Conservation (phyloP, 441 rosid species). For the Gossypium aridum region DNA sequence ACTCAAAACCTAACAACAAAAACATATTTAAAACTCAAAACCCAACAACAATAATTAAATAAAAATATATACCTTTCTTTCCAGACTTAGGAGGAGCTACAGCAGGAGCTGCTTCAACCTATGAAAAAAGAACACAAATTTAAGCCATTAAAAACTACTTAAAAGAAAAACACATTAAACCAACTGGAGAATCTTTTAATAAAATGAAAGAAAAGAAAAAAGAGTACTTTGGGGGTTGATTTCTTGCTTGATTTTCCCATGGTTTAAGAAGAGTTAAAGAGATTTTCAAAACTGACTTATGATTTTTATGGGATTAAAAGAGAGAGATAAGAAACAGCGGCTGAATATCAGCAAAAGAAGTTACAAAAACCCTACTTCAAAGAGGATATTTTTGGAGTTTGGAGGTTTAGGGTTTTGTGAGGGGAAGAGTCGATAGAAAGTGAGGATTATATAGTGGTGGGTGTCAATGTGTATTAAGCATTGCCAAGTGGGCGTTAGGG, state of each 20-base stretch:
- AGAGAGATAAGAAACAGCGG: not conserved
- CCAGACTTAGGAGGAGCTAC: slow-evolving; percentile 2
- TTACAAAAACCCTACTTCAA: slow-evolving; percentile 1
- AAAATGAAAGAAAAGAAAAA: not conserved
- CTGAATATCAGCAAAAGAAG: not conserved
- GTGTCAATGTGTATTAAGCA: not conserved
- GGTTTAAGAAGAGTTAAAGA: not conserved
- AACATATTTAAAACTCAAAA: not conserved
- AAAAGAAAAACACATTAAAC: not conserved
- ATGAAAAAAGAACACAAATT: not conserved
- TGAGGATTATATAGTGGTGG: not conserved
- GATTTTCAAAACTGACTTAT: not conserved
- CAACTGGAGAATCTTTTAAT: too few species aligned
- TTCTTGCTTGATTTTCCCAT: slow-evolving; percentile 17
- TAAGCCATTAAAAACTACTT: not conserved
- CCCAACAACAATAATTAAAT: too few species aligned
- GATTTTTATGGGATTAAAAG: not conserved
- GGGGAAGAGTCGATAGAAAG: not conserved
- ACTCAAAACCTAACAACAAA: not conserved
- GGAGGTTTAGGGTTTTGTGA: slow-evolving; percentile 5
- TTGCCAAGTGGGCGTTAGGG: not conserved
- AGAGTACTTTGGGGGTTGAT: slow-evolving; percentile 1
- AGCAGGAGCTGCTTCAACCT: slow-evolving; percentile 17
- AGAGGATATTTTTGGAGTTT: not conserved
- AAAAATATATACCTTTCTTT: slow-evolving; percentile 6